These are phyloP conservation scores for Shiraia sp. DNA, from an alignment of 2,329 filamentous ascomycete species.

Conservation along the genomic window DNA sequence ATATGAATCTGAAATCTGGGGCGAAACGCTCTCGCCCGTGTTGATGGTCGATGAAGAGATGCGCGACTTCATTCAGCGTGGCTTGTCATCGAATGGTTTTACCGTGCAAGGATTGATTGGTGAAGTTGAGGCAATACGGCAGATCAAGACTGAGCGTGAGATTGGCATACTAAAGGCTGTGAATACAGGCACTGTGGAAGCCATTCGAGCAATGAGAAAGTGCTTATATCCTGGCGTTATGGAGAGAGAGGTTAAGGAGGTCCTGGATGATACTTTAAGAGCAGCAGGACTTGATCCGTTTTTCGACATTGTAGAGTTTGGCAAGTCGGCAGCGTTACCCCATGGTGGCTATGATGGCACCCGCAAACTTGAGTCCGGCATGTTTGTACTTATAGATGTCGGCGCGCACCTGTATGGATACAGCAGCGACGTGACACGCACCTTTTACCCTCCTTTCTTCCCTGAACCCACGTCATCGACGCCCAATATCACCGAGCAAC, in stretches of 20 bases:
- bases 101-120: conserved; percentile 58
- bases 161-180: conserved; percentile 63
- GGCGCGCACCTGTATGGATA: conserved; percentile 66
- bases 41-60: conserved; percentile 70
- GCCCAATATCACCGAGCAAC: conserved; percentile 51
- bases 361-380: conserved; percentile 57
- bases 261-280: conserved; percentile 60
- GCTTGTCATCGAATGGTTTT: conserved; percentile 59
- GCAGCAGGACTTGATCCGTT: conserved; percentile 61
- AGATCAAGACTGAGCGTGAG: conserved; percentile 61
- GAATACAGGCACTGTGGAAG: conserved; percentile 66
- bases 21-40: conserved; percentile 38
- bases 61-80: conserved; percentile 64
- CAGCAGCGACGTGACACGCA: conserved; percentile 66
- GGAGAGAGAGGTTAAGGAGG: conserved; percentile 60
- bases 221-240: conserved; percentile 62
- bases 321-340: conserved; percentile 57
- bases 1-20: conserved; percentile 43
- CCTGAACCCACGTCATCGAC: conserved; percentile 14
- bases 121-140: conserved; percentile 61
- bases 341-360: conserved; percentile 58
- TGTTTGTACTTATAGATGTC: conserved; percentile 66
- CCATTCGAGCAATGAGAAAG: conserved; percentile 60
- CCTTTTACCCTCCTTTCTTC: conserved; percentile 55
- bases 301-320: conserved; percentile 68